Base-by-base conservation (phyloP, 495 filamentous ascomycete genomes). In the Penicillium pancosmium region DNA sequence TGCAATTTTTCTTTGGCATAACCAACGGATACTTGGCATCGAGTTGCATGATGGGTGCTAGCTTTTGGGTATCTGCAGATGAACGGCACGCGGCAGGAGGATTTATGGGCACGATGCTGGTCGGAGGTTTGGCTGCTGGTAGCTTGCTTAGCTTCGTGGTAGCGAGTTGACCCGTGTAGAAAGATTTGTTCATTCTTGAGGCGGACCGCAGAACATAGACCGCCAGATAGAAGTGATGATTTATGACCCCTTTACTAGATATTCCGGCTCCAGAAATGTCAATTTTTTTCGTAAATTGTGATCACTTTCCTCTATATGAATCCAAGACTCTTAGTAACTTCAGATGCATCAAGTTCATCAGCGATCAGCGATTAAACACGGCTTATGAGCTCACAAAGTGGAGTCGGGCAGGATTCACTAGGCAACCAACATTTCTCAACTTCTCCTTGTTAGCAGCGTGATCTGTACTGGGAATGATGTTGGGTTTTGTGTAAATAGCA, bases 51-150 rank as follows among this genome's bases (percentile, higher is more conserved):
- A 96, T 98, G 86, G 90, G 88, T 2, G 88, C 92, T 0, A 85
- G 83, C 0, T 82, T 87, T 59, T 91, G 83, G 81, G 93, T 97
- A 18, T 85, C 84, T 5, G 84, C 84, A 6, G 83, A 86, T 2
- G 93, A 98, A 74, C 81, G 87, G 27, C 91, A 96, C 77, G 91
- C 92, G 16, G 87, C 92, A 8, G 94, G 94, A 35, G 91, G 90
- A 7, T 98, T 97, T 63, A 98, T 98, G 94, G 90, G 90, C 9
- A 68, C 96, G 64, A 90, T 88, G 75, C 80, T 97, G 38, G 90
- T 97, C 27, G 88, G 80, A 21, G 94, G 94, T 2, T 72, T 98
- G 74, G 84, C 91, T 4, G 84, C 82, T 44, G 94, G 94, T 13
- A 97, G 93, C 79, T 74, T 98, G 66, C 70, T 92, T 73, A 97